A percentile compares a stretch with the other conserved stretches of the same genome.
phyloP scores from a whole-genome alignment of 306 rosid species.

The Gastrolobium villosum region DNA sequence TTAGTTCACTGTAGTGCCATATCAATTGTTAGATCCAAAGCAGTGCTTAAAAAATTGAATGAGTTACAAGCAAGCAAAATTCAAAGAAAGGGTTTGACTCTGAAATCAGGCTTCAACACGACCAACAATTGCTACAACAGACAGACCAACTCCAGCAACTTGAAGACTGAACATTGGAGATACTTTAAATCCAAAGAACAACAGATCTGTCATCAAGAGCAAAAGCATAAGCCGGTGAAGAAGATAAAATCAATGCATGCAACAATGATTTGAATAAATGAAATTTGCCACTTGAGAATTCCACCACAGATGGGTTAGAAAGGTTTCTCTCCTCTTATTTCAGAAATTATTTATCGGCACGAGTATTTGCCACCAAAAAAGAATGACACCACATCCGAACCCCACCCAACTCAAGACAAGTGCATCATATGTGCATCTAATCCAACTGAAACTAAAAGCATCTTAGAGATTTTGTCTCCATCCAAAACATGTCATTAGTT shows the following conservation, averaged over 20 bases:
- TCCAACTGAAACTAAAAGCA: constrained; percentile 17
- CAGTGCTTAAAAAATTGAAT: constrained; percentile 40
- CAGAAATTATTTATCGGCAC: constrained; percentile 31
- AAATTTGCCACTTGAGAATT: constrained; percentile 8
- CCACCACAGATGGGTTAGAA: constrained; percentile 8
- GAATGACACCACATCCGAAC: background rate
- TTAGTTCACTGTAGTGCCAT: constrained; percentile 27
- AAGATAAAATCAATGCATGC: constrained; percentile 28
- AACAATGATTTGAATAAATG: constrained; percentile 35
- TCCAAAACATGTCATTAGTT: background rate
- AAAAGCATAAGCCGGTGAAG: constrained; percentile 41
- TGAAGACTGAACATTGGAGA: constrained; percentile 46
- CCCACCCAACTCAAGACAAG: background rate
- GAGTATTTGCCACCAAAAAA: constrained; percentile 12
- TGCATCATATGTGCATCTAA: constrained; percentile 21
- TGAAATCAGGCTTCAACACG: constrained; percentile 25
- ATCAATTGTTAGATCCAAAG: constrained; percentile 37
- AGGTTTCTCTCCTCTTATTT: constrained; percentile 29
- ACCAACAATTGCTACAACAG: constrained; percentile 42
- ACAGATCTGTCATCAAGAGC: constrained; percentile 39
- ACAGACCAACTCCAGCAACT: constrained; percentile 46
- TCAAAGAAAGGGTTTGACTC: background rate
- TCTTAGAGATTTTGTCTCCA: constrained; percentile 26
- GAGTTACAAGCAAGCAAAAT: constrained; percentile 10
- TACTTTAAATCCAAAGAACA: constrained; percentile 39